Evolutionary conservation across 2,329 filamentous ascomycete species (phyloP).

Genomic region (Aaosphaeria pasadenensis): DNA sequence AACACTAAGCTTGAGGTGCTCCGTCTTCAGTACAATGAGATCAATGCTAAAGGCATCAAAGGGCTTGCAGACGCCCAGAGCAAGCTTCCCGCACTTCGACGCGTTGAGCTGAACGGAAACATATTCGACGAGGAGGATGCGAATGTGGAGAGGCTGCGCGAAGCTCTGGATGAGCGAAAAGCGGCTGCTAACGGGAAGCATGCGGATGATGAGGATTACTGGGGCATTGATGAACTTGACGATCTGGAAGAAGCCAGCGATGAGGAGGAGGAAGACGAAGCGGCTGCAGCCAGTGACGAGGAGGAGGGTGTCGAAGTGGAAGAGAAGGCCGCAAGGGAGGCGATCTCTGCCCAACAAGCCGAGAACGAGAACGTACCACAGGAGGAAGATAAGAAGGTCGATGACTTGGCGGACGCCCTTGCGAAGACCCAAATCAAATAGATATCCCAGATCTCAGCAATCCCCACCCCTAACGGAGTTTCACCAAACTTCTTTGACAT

Average conservation of each 20-base stretch:
- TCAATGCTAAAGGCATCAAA: slow-evolving; percentile 72
- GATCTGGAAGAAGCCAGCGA: slow-evolving; percentile 86
- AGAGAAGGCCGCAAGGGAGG: slow-evolving; percentile 47
- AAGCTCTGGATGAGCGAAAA: slow-evolving; percentile 69
- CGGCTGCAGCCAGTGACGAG: slow-evolving; percentile 65
- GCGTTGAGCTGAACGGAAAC: slow-evolving; percentile 94
- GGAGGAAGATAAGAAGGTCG: slow-evolving; percentile 72
- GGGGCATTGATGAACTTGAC: slow-evolving; percentile 59
- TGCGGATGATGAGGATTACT: slow-evolving; percentile 55
- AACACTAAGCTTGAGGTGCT: slow-evolving; percentile 79
- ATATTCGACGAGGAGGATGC: slow-evolving; percentile 86
- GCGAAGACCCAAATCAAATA: slow-evolving; percentile 60
- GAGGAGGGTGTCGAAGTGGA: slow-evolving; percentile 56
- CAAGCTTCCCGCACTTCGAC: slow-evolving; percentile 71
- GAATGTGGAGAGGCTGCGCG: slow-evolving; percentile 64
- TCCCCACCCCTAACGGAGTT: no score
- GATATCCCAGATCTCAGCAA: no score
- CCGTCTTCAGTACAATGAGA: slow-evolving; percentile 91
- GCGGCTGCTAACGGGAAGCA: slow-evolving; percentile 49
- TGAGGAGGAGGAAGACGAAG: slow-evolving; percentile 69
- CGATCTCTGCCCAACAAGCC: slow-evolving; percentile 67
- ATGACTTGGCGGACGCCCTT: slow-evolving; percentile 72
- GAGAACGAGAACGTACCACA: slow-evolving; percentile 72
- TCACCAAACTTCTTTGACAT: no score
- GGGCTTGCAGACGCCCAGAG: slow-evolving; percentile 64